Base-by-base conservation (phyloP, 352 stramenopile species). In the Pythium aristosporum region DNA sequence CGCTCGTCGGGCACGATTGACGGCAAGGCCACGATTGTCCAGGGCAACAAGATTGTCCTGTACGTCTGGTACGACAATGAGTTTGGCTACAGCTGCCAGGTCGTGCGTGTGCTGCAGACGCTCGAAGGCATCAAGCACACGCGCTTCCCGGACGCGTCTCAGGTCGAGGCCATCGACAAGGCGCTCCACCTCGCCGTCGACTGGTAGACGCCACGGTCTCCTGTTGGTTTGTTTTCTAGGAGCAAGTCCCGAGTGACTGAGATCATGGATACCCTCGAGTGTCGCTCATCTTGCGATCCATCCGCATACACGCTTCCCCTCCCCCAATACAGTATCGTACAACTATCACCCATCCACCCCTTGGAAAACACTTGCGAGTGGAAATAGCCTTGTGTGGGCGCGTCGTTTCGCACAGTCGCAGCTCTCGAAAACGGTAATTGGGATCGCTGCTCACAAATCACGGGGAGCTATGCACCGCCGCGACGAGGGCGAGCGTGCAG, bases 11-110 rank as follows among this genome's bases (percentile, higher is more conserved):
- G 82, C 18, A 92, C 87, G 2, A 75, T 96, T 12, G 88, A 96
- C 61, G 82, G 80, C 50, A 89, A 92, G 70, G 85, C 87, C 12
- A 96, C 87, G 36, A 96, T 96, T 46, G 85, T 94, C 47, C 78
- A 83, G 46, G 81, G 76, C 72, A 89, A 93, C 74, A 90, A 92
- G 71, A 76, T 90, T 50, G 80, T 96, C 63, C 67, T 96, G 7
- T 94, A 96, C 74, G 80, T 92, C 43, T 96, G 87, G 85, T 96
- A 96, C 78, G 88, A 96, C 77, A 96, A 96, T 73, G 88, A 96
- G 70, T 95, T 91, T 51, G 88, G 88, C 71, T 96, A 96, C 80
- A 91, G 78, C 50, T 89, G 80, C 67, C 88, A 95, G 57, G 88
- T 96, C 55, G 77, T 96, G 41, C 79, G 86, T 20, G 78, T 94